Conservation (phyloP, 306 rosid genomes). For the Malus orientalis region DNA sequence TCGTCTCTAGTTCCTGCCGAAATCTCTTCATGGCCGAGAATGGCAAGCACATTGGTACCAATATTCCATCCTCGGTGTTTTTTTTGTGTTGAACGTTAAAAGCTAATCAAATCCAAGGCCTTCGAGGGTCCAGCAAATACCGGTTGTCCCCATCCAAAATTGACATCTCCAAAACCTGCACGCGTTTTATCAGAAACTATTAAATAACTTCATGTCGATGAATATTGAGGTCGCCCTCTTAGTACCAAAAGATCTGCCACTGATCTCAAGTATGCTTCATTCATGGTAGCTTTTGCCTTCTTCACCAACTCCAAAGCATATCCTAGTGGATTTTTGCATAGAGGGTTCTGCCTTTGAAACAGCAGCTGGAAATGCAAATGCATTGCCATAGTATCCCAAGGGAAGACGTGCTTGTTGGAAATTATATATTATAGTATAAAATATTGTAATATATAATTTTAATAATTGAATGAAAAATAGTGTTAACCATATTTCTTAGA, state of each 20-base stretch:
- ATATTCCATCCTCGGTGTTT: conserved; percentile 30
- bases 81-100: neutral
- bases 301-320: conserved; percentile 23
- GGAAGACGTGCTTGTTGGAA: too few relatives aligned
- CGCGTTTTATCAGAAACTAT: conserved; percentile 21
- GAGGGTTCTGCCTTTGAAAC: neutral
- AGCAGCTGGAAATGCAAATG: neutral
- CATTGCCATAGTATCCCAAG: neutral
- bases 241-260: conserved; percentile 27
- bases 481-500: too few relatives aligned
- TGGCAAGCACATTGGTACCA: conserved; percentile 34
- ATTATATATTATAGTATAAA: too few relatives aligned
- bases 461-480: too few relatives aligned
- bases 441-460: too few relatives aligned
- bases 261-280: conserved; percentile 35
- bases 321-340: neutral
- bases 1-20: neutral
- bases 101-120: neutral
- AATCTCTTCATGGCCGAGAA: conserved; percentile 31
- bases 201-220: neutral
- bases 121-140: conserved; percentile 23
- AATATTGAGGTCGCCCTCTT: conserved; percentile 8
- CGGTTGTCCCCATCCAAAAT: conserved; percentile 52
- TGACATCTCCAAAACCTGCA: neutral
- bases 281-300: conserved; percentile 11